Base-by-base conservation (phyloP, 768 basidiomycete genomes). In the Suillus bovinus region DNA sequence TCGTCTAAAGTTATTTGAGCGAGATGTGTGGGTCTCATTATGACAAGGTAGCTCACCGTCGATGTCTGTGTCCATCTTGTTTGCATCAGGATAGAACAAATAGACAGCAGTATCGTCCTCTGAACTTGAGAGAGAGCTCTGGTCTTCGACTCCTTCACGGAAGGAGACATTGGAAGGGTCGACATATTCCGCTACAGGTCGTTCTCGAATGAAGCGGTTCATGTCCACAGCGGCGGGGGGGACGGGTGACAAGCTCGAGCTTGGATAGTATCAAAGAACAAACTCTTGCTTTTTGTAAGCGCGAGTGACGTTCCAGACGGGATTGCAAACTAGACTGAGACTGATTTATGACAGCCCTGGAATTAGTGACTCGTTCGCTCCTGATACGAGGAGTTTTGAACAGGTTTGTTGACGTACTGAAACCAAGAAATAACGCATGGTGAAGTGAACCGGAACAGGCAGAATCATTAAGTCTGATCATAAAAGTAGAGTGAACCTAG, bases 41-140 rank as follows among this genome's bases (percentile, higher is more conserved):
- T 31, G 44, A 52, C 8, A 62, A 56, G 24, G 33, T 29, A 47
- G 63, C 74, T 65, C 60, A 83, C 85, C 85, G 66, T 86, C 85
- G 24, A 70, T 56, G 5, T 82, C 81, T 29, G 65, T 61, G 13
- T 84, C 84, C 49, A 68, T 73, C 73, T 78, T 84, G 54, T 74
- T 80, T 74, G 57, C 61, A 42, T 71, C 80, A 34, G 69, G 60
- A 62, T 72, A 72, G 14, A 2, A 24, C 11, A 59, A 58, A 79
- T 64, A 76, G 65, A 76, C 77, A 61, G 67, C 74, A 49, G 38
- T 60, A 36, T 83, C 84, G 66, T 86, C 86, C 63, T 87, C 86
- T 62, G 86, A 86, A 62, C 80, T 82, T 8, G 84, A 81, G 68
- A 80, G 77, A 11, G 86, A 87, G 59, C 78, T 80, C 57, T 77